A percentile compares a stretch with the other conserved stretches of the same genome.
Conservation (phyloP, 2,329 filamentous ascomycete species). For the Aureobasidium sp. region DNA sequence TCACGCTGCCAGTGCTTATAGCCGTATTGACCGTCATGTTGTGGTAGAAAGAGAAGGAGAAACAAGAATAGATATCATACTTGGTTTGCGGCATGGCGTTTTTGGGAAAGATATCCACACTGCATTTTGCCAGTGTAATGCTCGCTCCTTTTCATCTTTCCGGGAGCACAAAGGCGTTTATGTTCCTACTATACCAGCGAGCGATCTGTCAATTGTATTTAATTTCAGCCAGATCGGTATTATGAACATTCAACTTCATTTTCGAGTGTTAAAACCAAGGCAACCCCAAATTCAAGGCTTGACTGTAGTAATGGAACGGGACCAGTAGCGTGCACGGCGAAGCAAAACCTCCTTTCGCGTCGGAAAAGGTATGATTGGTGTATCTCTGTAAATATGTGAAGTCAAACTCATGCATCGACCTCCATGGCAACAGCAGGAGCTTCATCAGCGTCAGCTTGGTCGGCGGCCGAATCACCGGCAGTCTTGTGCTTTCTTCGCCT, state of each 20-base stretch:
- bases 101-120: not conserved
- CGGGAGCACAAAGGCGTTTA: not conserved
- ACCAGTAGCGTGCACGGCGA: not conserved
- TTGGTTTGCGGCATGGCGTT: not conserved
- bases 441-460: slow-evolving; percentile 17
- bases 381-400: not conserved
- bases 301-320: not conserved
- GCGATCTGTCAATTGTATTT: not conserved
- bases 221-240: not conserved
- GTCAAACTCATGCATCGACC: slow-evolving; percentile 10
- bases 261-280: not conserved
- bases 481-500: slow-evolving; percentile 25
- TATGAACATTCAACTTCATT: not conserved
- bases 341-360: not conserved
- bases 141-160: not conserved
- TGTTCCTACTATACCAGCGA: not conserved
- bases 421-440: not conserved
- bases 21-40: not conserved
- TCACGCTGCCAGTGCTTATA: not conserved
- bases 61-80: not conserved
- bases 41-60: not conserved
- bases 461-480: slow-evolving; percentile 1
- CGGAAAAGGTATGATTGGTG: slow-evolving; percentile 11
- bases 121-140: not conserved
- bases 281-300: not conserved